Conservation (phyloP, 371 early-diverging fungal species). For the Saksenaea vasiformis region DNA sequence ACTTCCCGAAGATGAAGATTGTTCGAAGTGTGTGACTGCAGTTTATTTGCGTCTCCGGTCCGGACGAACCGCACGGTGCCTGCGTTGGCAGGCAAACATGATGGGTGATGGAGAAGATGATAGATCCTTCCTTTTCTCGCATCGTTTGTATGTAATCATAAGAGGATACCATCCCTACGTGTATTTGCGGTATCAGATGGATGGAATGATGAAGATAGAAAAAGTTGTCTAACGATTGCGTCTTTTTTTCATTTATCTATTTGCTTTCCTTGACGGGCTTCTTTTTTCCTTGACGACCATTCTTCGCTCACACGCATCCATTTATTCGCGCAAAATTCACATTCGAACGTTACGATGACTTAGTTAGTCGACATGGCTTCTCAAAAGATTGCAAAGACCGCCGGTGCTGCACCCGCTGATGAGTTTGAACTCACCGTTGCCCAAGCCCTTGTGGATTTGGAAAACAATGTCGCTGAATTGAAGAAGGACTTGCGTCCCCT, state of each 20-base stretch:
- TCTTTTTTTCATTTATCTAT: neutral
- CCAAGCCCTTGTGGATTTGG: conserved; percentile 91
- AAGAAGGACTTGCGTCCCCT: conserved; percentile 92
- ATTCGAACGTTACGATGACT: neutral
- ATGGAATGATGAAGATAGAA: neutral
- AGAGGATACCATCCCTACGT: neutral
- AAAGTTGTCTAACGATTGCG: neutral
- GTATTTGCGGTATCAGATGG: neutral
- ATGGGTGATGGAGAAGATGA: neutral
- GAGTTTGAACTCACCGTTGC: conserved; percentile 92
- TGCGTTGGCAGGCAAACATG: neutral
- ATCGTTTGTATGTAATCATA: conserved; percentile 4
- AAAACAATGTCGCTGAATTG: conserved; percentile 89
- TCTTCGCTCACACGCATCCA: neutral
- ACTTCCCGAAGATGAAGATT: no score
- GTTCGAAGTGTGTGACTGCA: neutral
- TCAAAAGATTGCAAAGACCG: conserved; percentile 77
- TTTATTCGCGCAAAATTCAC: neutral
- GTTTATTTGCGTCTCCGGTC: neutral
- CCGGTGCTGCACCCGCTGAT: conserved; percentile 70
- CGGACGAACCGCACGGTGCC: neutral
- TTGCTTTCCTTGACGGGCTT: neutral
- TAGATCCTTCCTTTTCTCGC: conserved; percentile 4
- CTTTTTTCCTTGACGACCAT: conserved; percentile 1
- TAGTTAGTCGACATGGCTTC: conserved; percentile 33